Evolutionary conservation across 257 asterid genomes (phyloP).

Genomic region (Nicotiana attenuata): DNA sequence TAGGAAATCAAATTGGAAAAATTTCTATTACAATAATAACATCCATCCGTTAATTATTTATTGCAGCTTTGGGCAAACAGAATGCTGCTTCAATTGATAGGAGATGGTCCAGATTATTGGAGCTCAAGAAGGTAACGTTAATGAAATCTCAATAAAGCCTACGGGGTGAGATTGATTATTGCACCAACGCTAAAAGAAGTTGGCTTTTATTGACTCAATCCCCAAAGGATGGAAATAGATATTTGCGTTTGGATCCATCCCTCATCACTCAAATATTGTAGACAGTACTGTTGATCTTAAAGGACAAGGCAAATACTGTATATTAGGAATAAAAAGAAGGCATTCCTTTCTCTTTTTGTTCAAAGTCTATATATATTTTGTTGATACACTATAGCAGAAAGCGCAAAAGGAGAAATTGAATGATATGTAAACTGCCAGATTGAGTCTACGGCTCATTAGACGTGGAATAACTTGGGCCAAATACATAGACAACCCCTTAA

Average conservation of each 20-base stretch:
- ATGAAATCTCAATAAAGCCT: background rate
- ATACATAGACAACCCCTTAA: too few species aligned
- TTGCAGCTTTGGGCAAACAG: conserved; percentile 62
- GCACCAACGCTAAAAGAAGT: too few species aligned
- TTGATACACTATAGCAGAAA: background rate
- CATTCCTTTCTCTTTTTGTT: background rate
- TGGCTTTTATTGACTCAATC: too few species aligned
- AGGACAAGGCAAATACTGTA: background rate
- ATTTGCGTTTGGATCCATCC: too few species aligned
- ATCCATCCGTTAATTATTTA: background rate
- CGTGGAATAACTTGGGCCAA: too few species aligned
- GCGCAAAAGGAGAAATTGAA: background rate
- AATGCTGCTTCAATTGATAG: conserved; percentile 56
- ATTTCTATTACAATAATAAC: background rate
- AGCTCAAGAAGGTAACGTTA: conserved; percentile 41
- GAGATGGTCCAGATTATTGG: conserved; percentile 76
- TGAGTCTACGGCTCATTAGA: background rate
- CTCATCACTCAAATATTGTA: too few species aligned
- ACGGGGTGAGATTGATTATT: too few species aligned
- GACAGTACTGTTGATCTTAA: too few species aligned
- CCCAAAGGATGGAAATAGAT: too few species aligned
- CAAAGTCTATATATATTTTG: background rate
- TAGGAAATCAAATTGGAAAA: background rate
- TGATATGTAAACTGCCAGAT: background rate
- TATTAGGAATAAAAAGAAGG: background rate